These are phyloP conservation scores for Wilcoxina mikolae DNA, from an alignment of 495 filamentous ascomycete species.

Conservation along the genomic window DNA sequence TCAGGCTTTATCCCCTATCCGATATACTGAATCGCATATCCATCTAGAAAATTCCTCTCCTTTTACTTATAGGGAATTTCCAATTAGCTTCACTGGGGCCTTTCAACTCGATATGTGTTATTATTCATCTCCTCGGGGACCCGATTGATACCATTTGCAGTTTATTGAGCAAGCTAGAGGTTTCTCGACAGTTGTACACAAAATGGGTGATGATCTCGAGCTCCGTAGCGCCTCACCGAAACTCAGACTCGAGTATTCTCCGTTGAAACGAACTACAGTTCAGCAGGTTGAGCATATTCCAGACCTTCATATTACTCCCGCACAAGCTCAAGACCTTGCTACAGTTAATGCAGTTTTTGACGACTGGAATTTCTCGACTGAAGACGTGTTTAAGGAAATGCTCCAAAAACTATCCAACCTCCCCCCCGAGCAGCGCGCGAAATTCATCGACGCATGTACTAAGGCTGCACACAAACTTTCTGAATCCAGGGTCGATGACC, in stretches of 20 bases:
- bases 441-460: not conserved
- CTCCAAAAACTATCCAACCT: not conserved
- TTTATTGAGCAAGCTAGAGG: not conserved
- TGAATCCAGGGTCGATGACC: constrained; percentile 2
- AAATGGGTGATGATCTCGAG: not conserved
- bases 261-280: no score
- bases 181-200: not conserved
- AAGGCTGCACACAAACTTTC: constrained; percentile 1
- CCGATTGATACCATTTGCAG: not conserved
- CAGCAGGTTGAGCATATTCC: no score
- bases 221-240: not conserved
- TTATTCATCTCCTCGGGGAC: constrained; percentile 3
- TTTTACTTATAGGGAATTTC: constrained; percentile 1
- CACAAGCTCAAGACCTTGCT: not conserved
- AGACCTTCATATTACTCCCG: not conserved
- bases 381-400: not conserved
- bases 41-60: not conserved
- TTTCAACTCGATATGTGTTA: not conserved
- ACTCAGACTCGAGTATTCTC: no score
- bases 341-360: constrained; percentile 3
- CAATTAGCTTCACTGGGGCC: constrained; percentile 1
- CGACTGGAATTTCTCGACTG: not conserved
- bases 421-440: not conserved
- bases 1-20: not conserved
- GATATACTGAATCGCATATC: not conserved